Percentiles rank a stretch among this genome's conserved stretches.
phyloP scores from a whole-genome alignment of 1,284 basidiomycete genomes.

The Bondarzewia mesenterica region DNA sequence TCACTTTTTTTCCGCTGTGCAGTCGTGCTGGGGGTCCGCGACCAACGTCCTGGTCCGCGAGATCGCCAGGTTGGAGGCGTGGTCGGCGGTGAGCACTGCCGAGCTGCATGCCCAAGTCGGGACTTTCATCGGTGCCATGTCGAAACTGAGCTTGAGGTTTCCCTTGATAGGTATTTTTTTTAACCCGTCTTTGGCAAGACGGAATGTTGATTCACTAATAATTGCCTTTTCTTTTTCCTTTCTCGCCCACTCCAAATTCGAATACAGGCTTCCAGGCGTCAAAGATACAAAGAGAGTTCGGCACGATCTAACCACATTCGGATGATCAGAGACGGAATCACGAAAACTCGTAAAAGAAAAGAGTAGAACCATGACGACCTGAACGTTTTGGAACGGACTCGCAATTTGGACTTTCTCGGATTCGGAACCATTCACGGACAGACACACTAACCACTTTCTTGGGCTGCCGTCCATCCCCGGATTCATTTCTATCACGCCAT shows the following conservation, averaged over 20 bases:
- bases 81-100: slow-evolving; percentile 47
- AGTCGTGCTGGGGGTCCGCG: slow-evolving; percentile 66
- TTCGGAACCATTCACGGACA: too few relatives aligned
- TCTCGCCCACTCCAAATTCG: neutral
- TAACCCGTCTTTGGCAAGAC: neutral
- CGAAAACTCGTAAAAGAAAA: slow-evolving; percentile 2
- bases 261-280: slow-evolving; percentile 3
- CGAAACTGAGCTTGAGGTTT: slow-evolving; percentile 46
- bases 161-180: slow-evolving; percentile 45
- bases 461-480: too few relatives aligned
- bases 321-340: neutral
- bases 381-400: slow-evolving; percentile 7
- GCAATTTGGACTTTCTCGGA: slow-evolving; percentile 9
- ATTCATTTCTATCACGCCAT: too few relatives aligned
- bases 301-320: neutral
- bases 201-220: neutral
- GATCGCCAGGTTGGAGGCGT: slow-evolving; percentile 47
- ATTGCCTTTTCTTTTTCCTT: slow-evolving; percentile 1
- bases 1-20: neutral
- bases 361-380: slow-evolving; percentile 9
- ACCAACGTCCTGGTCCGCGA: slow-evolving; percentile 60
- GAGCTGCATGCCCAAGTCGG: slow-evolving; percentile 54
- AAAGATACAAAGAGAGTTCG: neutral
- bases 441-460: too few relatives aligned
- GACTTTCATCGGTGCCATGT: slow-evolving; percentile 55